These are phyloP conservation scores for Exophiala calicioides DNA, from an alignment of 2,329 filamentous ascomycete genomes.

Conservation along the genomic window DNA sequence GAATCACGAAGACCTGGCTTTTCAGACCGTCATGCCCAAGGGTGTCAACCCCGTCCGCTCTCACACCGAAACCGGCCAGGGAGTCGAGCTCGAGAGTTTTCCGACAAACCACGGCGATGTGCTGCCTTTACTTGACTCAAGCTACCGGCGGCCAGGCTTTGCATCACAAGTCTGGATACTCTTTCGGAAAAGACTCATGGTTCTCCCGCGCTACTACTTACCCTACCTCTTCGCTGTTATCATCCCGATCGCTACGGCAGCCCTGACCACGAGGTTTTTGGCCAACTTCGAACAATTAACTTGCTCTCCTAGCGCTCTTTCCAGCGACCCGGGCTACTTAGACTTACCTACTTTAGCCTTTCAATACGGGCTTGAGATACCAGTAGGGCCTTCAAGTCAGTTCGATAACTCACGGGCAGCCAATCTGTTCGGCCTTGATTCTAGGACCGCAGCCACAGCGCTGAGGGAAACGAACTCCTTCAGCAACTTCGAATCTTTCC, in stretches of 20 bases:
- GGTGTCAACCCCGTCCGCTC: not conserved
- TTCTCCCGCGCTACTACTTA: conserved; percentile 75
- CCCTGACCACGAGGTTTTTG: conserved; percentile 76
- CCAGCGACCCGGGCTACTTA: conserved; percentile 26
- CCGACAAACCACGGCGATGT: conserved; percentile 15
- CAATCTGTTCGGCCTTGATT: not conserved
- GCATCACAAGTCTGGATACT: conserved; percentile 73
- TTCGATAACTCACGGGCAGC: not conserved
- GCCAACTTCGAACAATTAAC: conserved; percentile 52
- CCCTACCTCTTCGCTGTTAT: conserved; percentile 72
- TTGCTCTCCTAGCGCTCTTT: conserved; percentile 54
- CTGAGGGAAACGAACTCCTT: conserved; percentile 59
- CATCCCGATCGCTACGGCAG: conserved; percentile 76
- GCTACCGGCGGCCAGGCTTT: no score
- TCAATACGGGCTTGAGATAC: conserved; percentile 37
- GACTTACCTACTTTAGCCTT: conserved; percentile 32
- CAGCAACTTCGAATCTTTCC: conserved; percentile 65
- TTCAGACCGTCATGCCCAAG: not conserved
- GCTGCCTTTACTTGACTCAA: not conserved
- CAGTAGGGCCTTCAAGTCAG: conserved; percentile 30
- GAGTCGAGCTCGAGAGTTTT: conserved; percentile 16
- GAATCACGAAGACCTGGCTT: conserved; percentile 14
- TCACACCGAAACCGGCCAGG: no score
- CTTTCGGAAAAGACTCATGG: conserved; percentile 73
- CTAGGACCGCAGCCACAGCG: not conserved